A percentile compares a stretch with the other conserved stretches of the same genome.
These are phyloP conservation scores for Boletus vermiculosoides DNA, from an alignment of 768 basidiomycete genomes.

Conservation along the genomic window DNA sequence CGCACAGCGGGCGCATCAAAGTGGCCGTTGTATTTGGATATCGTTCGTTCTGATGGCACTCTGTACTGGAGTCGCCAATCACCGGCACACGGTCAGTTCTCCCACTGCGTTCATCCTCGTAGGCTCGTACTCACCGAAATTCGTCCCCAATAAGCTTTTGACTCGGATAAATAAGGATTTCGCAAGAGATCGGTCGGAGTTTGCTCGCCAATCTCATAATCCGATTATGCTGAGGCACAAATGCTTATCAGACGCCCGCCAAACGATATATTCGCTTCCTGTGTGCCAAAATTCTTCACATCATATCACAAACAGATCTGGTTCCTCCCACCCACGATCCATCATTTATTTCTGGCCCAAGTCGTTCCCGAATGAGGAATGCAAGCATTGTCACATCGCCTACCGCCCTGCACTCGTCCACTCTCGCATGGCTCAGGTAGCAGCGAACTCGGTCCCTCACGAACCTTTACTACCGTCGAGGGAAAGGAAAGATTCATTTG, in stretches of 20 bases:
- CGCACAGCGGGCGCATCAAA: not conserved
- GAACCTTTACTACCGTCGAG: not conserved
- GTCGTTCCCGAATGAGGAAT: not conserved
- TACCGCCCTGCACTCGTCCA: not conserved
- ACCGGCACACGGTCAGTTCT: not conserved
- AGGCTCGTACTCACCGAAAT: not conserved
- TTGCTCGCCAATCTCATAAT: not conserved
- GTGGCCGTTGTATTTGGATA: not conserved
- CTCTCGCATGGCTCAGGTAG: constrained; percentile 12
- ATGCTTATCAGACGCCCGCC: constrained; percentile 20
- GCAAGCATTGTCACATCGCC: not conserved
- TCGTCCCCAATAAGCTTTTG: not conserved
- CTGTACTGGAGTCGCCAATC: not conserved
- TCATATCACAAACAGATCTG: not conserved
- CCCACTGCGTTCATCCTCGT: not conserved
- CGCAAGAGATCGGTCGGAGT: constrained; percentile 9
- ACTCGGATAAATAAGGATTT: constrained; percentile 20
- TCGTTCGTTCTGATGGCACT: not conserved
- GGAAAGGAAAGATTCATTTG: constrained; percentile 1
- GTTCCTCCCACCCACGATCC: not conserved
- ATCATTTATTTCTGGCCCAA: constrained; percentile 20
- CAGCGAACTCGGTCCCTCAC: not conserved
- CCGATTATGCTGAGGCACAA: not conserved
- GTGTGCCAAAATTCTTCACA: not conserved
- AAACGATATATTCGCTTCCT: not conserved